Evolutionary conservation across 2,329 filamentous ascomycete genomes (phyloP), one percentile per base, ranked within the genome.

Genomic region (Monosporascus sp.): DNA sequence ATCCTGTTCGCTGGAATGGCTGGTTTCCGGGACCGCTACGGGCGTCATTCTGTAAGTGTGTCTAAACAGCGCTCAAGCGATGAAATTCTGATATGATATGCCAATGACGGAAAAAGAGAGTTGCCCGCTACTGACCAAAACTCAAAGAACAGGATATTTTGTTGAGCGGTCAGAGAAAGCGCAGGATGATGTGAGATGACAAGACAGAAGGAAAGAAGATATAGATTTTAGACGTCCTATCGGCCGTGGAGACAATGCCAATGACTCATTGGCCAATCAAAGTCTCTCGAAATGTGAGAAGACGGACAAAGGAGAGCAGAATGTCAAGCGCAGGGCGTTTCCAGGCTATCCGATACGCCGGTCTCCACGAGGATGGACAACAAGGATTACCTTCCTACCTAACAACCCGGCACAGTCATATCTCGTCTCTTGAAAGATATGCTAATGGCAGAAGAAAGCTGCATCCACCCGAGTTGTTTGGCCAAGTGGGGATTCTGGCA

Each of bases 1-100:
- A 49, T 79, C 77, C 59, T 78, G 76, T 54, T 73, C 69, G 54
- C 71, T 67, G 38, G 62, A 61, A 46, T 69, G 66, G 52, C 69
- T 68, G 48, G 73, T 73, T 56, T 73, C 66, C 40, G 73, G 57
- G 52, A 70, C 57, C 40, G 71, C 77, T 43, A 77, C 74, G 58
- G 78, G 78, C 60, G 77, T 71, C 79, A 80, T 81, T 62, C 59
- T 61, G 62, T 36, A 47, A 36, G 20, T 53, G 26, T 11, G 41
- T 27, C 19, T 47, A 36, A 40, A 8, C 27, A 20, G 27, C 49
- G 14, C 16, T 27, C 46, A 46, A 34, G 34, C 17, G 9, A 45
- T 7, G 3, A 9, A 45, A 24, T 16, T 44, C 17, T 19, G 40
- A 20, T 27, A 43, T 17, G 22, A 31, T 14, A 9, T 40, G 27